These are phyloP conservation scores for Pseudopediastrum boryanum DNA, from an alignment of 139 green algal genomes.

Conservation along the genomic window DNA sequence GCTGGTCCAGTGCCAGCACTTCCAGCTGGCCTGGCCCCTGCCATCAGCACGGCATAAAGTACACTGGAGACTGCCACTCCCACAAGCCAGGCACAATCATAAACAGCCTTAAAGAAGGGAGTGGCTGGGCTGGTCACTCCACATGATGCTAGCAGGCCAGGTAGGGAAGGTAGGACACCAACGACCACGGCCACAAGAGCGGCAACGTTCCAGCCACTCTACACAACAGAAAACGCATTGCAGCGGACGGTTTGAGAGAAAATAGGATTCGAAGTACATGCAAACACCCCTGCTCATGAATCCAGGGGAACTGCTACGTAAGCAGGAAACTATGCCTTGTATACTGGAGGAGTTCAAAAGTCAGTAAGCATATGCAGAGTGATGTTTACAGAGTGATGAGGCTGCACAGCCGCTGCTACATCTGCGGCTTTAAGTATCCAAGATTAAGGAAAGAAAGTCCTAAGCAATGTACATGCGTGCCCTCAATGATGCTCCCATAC, in stretches of 20 bases:
- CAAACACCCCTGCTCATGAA: background rate
- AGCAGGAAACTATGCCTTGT: background rate
- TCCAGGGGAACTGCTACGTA: background rate
- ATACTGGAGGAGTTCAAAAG: background rate
- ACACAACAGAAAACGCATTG: background rate
- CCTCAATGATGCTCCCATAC: too few relatives aligned
- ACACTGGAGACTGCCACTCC: slow-evolving; percentile 54
- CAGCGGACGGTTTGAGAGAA: background rate
- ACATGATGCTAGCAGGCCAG: slow-evolving; percentile 58
- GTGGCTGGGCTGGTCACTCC: slow-evolving; percentile 34
- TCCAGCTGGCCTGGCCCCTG: too few relatives aligned
- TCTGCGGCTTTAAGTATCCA: too few relatives aligned
- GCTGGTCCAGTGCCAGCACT: too few relatives aligned
- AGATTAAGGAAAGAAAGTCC: too few relatives aligned
- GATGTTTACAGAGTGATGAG: background rate
- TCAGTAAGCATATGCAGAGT: too few relatives aligned
- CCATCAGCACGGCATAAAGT: too few relatives aligned
- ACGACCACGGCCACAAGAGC: slow-evolving; percentile 45
- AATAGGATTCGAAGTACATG: background rate
- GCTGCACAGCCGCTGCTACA: background rate
- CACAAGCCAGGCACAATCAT: slow-evolving; percentile 74
- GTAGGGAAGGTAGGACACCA: slow-evolving; percentile 62
- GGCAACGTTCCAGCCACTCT: slow-evolving; percentile 47
- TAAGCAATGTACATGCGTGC: too few relatives aligned
- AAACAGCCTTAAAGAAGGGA: slow-evolving; percentile 49